Percentiles rank a stretch among this genome's conserved stretches.
These are phyloP conservation scores for Sordariomycetes sp. DNA, from an alignment of 2,329 filamentous ascomycete species.

Conservation along the genomic window DNA sequence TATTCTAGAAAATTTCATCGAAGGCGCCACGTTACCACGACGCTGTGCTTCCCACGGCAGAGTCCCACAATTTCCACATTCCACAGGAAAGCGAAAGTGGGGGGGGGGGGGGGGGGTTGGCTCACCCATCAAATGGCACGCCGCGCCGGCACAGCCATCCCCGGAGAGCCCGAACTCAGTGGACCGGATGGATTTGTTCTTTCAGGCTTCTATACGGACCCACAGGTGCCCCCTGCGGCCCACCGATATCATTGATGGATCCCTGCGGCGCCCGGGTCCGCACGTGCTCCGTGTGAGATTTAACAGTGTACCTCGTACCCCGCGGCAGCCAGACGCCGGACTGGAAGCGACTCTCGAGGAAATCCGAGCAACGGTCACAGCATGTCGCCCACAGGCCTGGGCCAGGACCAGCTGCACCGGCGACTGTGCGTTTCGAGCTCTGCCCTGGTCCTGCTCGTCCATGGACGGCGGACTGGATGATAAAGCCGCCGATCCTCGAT, in stretches of 20 bases:
- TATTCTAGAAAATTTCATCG: constrained; percentile 3
- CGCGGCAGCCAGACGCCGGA: too few relatives aligned
- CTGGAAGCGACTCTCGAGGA: not conserved
- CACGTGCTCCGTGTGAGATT: not conserved
- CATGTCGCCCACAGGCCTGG: too few relatives aligned
- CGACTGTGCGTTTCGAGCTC: too few relatives aligned
- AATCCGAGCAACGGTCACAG: too few relatives aligned
- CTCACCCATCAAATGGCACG: not conserved
- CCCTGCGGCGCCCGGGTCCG: not conserved
- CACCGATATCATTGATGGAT: not conserved
- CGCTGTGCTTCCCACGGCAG: not conserved
- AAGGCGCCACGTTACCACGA: not conserved
- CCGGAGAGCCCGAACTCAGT: not conserved
- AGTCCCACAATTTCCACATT: not conserved
- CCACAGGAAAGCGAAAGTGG: not conserved
- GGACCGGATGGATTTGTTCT: not conserved
- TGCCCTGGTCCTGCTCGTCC: too few relatives aligned
- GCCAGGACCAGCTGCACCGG: too few relatives aligned
- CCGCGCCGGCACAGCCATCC: not conserved
- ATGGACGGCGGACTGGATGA: too few relatives aligned
- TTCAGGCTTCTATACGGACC: not conserved
- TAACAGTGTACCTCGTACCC: not conserved
- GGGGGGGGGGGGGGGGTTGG: too few relatives aligned
- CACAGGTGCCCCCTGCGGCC: not conserved
- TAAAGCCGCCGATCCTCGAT: not conserved